Evolutionary conservation across 2,329 filamentous ascomycete genomes (phyloP).

Genomic region (Pezizomycotina sp.): DNA sequence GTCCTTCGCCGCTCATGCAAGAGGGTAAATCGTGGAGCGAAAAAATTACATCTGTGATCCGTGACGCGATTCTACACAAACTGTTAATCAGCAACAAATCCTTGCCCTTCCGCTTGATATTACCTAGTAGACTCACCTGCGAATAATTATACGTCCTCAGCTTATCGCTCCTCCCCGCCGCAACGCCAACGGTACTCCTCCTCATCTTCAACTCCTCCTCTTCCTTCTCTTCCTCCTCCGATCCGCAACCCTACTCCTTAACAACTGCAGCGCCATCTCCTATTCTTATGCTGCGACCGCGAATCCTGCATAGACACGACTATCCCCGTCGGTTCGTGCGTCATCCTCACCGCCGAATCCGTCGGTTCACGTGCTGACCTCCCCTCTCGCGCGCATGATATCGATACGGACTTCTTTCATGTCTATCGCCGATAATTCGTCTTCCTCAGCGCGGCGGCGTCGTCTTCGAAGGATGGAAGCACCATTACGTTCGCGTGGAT

Average conservation of each 20-base stretch:
- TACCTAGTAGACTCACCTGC: conserved; percentile 9
- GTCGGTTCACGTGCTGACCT: conserved; percentile 98
- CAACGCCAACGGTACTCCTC: conserved; percentile 61
- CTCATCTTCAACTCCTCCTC: conserved; percentile 59
- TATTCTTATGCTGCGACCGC: conserved; percentile 76
- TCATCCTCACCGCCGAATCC: conserved; percentile 84
- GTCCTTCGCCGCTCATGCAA: conserved; percentile 57
- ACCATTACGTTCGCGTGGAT: conserved; percentile 87
- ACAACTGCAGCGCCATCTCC: conserved; percentile 75
- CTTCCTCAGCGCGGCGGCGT: conserved; percentile 44
- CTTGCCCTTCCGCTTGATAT: not conserved
- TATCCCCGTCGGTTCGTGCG: conserved; percentile 72
- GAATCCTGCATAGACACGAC: conserved; percentile 86
- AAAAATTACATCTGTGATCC: conserved; percentile 67
- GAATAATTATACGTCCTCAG: conserved; percentile 68
- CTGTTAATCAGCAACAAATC: conserved; percentile 3
- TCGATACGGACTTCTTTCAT: conserved; percentile 67
- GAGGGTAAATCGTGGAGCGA: conserved; percentile 64
- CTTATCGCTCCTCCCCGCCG: conserved; percentile 83
- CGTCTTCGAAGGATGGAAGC: conserved; percentile 61
- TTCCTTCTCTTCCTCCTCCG: conserved; percentile 64
- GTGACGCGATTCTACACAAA: conserved; percentile 64
- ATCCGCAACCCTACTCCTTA: conserved; percentile 65
- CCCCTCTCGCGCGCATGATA: conserved; percentile 86
- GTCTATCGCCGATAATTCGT: conserved; percentile 84